Evolutionary conservation across 148 eudicot genomes (phyloP).

Genomic region (Fagopyrum tataricum): DNA sequence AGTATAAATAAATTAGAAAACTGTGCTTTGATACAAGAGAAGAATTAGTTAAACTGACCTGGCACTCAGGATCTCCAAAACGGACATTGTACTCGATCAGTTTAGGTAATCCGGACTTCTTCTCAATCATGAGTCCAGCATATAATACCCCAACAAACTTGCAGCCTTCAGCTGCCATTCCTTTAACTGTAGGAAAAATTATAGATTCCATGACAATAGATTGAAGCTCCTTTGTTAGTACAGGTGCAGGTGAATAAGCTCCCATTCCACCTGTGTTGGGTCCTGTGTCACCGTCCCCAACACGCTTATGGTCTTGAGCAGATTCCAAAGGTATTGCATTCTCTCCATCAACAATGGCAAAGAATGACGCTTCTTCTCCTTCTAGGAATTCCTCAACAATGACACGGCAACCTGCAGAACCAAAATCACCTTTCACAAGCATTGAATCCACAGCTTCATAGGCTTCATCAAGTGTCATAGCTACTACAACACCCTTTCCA

Average conservation of each 20-base stretch:
- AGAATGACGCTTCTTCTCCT: conserved; percentile 95
- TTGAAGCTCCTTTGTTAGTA: conserved; percentile 74
- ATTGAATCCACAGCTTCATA: conserved; percentile 81
- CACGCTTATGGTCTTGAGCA: conserved; percentile 97
- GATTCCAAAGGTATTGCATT: conserved; percentile 84
- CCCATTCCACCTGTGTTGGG: conserved; percentile 99
- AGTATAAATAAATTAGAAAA: neutral
- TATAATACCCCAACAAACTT: conserved; percentile 88
- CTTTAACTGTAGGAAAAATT: conserved; percentile 73
- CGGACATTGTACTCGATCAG: conserved; percentile 91
- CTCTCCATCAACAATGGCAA: conserved; percentile 91
- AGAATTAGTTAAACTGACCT: conserved; percentile 39
- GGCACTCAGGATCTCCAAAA: conserved; percentile 99
- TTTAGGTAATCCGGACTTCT: conserved; percentile 85
- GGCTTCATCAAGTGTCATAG: conserved; percentile 73
- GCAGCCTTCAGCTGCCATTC: conserved; percentile 86
- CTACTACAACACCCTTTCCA: conserved; percentile 92
- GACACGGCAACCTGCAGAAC: conserved; percentile 79
- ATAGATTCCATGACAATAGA: conserved; percentile 71
- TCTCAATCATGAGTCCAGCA: conserved; percentile 96
- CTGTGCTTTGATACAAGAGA: neutral
- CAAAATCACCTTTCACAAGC: conserved; percentile 66
- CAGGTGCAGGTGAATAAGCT: conserved; percentile 92
- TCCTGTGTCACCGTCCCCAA: conserved; percentile 87
- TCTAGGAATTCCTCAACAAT: conserved; percentile 80